A percentile compares a stretch with the other conserved stretches of the same genome.
Conservation (phyloP, 495 filamentous ascomycete species). For the Annulohypoxylon moriforme region DNA sequence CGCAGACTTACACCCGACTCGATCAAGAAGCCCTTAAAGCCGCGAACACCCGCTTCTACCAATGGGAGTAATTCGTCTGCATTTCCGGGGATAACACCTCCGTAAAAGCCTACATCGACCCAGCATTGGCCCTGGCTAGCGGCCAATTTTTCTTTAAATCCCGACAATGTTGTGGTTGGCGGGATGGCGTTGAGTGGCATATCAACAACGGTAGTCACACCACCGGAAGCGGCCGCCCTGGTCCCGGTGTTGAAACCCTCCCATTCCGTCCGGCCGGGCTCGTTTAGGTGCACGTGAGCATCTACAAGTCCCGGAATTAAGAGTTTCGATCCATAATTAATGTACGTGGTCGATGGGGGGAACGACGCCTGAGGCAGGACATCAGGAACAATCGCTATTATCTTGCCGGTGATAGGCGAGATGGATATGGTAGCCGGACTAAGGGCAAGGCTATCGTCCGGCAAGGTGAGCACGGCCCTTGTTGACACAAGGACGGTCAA, state of each 20-base stretch:
- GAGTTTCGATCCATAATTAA: slow-evolving; percentile 86
- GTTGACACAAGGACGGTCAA: slow-evolving; percentile 80
- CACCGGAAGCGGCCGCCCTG: slow-evolving; percentile 91
- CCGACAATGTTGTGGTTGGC: slow-evolving; percentile 88
- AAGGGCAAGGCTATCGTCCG: slow-evolving; percentile 63
- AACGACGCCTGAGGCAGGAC: slow-evolving; percentile 79
- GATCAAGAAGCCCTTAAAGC: slow-evolving; percentile 98
- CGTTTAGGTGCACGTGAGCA: slow-evolving; percentile 97
- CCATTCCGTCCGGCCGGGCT: slow-evolving; percentile 98
- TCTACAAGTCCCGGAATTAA: slow-evolving; percentile 94
- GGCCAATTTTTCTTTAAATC: slow-evolving; percentile 83
- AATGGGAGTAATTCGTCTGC: slow-evolving; percentile 80
- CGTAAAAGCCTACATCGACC: slow-evolving; percentile 99
- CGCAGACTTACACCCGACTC: slow-evolving; percentile 84
- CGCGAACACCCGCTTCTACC: slow-evolving; percentile 85
- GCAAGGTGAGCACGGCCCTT: slow-evolving; percentile 80
- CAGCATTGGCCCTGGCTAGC: slow-evolving; percentile 93
- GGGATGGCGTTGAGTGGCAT: slow-evolving; percentile 99
- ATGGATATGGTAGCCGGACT: slow-evolving; percentile 79
- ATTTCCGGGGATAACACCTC: slow-evolving; percentile 94
- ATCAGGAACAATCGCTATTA: slow-evolving; percentile 77
- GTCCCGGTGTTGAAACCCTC: slow-evolving; percentile 97
- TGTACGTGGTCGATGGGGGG: slow-evolving; percentile 75
- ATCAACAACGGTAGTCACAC: slow-evolving; percentile 97
- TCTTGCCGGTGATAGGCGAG: slow-evolving; percentile 83